phyloP scores from a whole-genome alignment of 768 basidiomycete genomes.

The Suillus variegatus region DNA sequence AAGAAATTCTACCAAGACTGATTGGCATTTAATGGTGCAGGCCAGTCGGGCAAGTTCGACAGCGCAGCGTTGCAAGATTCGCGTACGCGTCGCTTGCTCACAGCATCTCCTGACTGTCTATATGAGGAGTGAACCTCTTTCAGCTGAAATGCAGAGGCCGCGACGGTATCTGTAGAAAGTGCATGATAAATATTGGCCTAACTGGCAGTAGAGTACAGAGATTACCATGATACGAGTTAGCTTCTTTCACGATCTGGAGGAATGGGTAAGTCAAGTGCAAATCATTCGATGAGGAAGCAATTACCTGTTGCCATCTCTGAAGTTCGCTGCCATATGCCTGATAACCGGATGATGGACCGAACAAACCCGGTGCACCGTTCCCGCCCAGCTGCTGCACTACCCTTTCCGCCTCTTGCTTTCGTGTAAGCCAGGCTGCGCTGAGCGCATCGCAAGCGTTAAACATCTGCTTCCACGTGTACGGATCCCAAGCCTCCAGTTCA shows the following conservation, averaged over 20 bases:
- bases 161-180: conserved; percentile 41
- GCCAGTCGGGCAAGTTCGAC: conserved; percentile 74
- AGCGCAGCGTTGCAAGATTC: conserved; percentile 80
- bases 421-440: conserved; percentile 62
- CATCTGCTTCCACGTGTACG: conserved; percentile 71
- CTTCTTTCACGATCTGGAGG: conserved; percentile 55
- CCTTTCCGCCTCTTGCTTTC: conserved; percentile 56
- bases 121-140: conserved; percentile 73
- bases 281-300: conserved; percentile 23
- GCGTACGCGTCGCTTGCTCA: conserved; percentile 74
- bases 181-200: conserved; percentile 1
- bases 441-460: conserved; percentile 62
- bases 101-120: conserved; percentile 68
- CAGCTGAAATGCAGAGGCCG: conserved; percentile 75
- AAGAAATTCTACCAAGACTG: conserved; percentile 3
- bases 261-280: conserved; percentile 12
- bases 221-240: conserved; percentile 53
- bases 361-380: conserved; percentile 33
- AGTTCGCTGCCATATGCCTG: conserved; percentile 49
- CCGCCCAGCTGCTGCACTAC: conserved; percentile 48
- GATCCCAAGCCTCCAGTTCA: conserved; percentile 73
- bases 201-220: conserved; percentile 4
- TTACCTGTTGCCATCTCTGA: conserved; percentile 58
- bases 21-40: conserved; percentile 37
- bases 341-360: conserved; percentile 34